These are phyloP conservation scores for Backusella westeae DNA, from an alignment of 192 early-diverging fungal genomes.

Conservation along the genomic window DNA sequence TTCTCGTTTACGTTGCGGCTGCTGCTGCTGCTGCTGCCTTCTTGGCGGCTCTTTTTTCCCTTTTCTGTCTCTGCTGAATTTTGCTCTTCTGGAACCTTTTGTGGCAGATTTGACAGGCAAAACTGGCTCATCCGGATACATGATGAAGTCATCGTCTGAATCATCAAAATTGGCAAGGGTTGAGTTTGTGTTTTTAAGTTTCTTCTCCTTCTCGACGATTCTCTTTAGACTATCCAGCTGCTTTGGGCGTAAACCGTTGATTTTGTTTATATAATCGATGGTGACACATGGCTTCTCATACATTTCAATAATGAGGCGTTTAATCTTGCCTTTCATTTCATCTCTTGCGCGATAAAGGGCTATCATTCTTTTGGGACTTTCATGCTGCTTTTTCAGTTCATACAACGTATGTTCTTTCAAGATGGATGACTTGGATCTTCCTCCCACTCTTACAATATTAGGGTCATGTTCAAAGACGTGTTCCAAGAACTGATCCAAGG, in stretches of 20 bases:
- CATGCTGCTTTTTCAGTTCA: conserved; percentile 35
- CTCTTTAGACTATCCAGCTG: conserved; percentile 42
- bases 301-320: conserved; percentile 34
- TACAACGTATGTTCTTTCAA: conserved; percentile 37
- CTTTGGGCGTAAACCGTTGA: conserved; percentile 21
- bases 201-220: conserved; percentile 27
- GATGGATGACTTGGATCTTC: conserved; percentile 42
- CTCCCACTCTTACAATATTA: conserved; percentile 48
- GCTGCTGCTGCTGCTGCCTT: neutral
- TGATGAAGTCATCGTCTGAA: conserved; percentile 33
- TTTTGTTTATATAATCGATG: conserved; percentile 32
- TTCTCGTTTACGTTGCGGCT: neutral
- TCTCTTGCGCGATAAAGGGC: conserved; percentile 30
- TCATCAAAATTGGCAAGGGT: neutral
- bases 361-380: conserved; percentile 13
- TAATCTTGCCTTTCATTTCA: conserved; percentile 33
- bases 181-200: neutral
- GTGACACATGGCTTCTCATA: conserved; percentile 44
- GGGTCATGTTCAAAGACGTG: conserved; percentile 43
- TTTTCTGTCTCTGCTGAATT: neutral
- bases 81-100: neutral
- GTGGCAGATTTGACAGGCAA: neutral
- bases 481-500: conserved; percentile 39
- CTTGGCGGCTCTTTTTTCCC: neutral
- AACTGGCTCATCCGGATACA: conserved; percentile 7